A percentile compares a stretch with the other conserved stretches of the same genome.
phyloP scores from a whole-genome alignment of 352 stramenopile species.

The Phytopythium boreale region DNA sequence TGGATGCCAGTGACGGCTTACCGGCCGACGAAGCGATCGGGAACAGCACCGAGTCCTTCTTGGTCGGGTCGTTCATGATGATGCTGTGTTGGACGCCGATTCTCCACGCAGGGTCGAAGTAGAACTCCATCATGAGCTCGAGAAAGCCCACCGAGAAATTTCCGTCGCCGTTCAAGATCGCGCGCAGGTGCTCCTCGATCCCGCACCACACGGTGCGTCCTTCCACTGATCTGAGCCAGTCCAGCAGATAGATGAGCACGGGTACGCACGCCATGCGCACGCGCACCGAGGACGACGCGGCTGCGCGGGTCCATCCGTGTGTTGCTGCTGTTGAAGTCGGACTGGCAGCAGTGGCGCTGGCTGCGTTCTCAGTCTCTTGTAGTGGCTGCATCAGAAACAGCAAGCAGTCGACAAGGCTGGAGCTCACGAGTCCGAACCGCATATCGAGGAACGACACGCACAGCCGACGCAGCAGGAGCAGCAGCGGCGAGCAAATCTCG shows the following conservation, averaged over 20 bases:
- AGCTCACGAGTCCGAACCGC: slow-evolving; percentile 70
- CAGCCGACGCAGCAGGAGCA: slow-evolving; percentile 56
- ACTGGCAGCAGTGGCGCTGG: not conserved
- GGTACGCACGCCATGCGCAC: slow-evolving; percentile 59
- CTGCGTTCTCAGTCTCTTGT: not conserved
- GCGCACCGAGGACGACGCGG: slow-evolving; percentile 15
- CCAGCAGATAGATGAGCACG: slow-evolving; percentile 67
- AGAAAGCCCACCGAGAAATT: slow-evolving; percentile 67
- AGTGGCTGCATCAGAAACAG: slow-evolving; percentile 47
- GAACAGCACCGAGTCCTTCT: slow-evolving; percentile 70
- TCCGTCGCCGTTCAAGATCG: slow-evolving; percentile 69
- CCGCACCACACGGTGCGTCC: slow-evolving; percentile 80
- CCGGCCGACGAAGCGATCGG: slow-evolving; percentile 41
- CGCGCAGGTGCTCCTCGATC: slow-evolving; percentile 71
- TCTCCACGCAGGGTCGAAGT: slow-evolving; percentile 60
- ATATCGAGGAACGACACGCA: slow-evolving; percentile 72
- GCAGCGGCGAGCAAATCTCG: slow-evolving; percentile 41
- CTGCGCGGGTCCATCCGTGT: not conserved
- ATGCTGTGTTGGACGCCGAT: slow-evolving; percentile 76
- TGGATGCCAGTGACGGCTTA: slow-evolving; percentile 20
- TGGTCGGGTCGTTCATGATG: slow-evolving; percentile 82
- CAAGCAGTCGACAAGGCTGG: slow-evolving; percentile 71
- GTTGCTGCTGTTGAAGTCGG: not conserved
- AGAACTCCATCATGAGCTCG: slow-evolving; percentile 86
- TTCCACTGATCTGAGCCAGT: slow-evolving; percentile 83